Base-by-base conservation (phyloP, 768 basidiomycete genomes). In the Leccinellum luteum region DNA sequence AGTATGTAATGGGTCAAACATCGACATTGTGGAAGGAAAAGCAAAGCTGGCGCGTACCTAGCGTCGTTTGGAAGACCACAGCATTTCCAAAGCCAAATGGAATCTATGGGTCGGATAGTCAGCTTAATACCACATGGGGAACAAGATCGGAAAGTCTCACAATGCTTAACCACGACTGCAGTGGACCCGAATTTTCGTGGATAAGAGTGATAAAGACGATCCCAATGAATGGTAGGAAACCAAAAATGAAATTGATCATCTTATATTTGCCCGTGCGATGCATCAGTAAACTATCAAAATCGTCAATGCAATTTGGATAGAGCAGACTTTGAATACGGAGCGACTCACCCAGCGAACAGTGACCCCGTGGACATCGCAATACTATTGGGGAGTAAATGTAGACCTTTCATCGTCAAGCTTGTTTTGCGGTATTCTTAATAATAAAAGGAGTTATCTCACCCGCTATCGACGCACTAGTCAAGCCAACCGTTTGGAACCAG, bases 401-500 rank as follows among this genome's bases (percentile, higher is more conserved):
- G 69, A 17, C 83, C 82, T 81, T 27, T 48, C 5, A 43, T 54
- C 19, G 44, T 65, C 19, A 62, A 15, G 14, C n/a, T 41, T 19
- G 21, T 4, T 27, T 25, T 44, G 19, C 10, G 30, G 30, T 1
- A 13, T n/a, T 27, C 21, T 17, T 59, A 44, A 49, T 17, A 27
- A 30, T n/a, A n/a, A n/a, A 35, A 34, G 15, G 19, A 12, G 35
- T n/a, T 31, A 14, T 69, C 79, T 54, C 62, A 85, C 86, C 86
- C 13, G 86, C 85, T 9, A 79, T 81, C 12, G 87, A 84, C 19
- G 89, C 85, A 51, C 77, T 86, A 13, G 86, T 84, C 28, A 89
- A 67, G 68, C 81, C 76, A 4, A 92, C 90, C 0, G 88, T 90
- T 69, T 92, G 89, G 68, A 92, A 92, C 87, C 88, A 92, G 70